These are phyloP conservation scores for Dipteronia sinensis DNA, from an alignment of 345 rosid genomes.

Conservation along the genomic window DNA sequence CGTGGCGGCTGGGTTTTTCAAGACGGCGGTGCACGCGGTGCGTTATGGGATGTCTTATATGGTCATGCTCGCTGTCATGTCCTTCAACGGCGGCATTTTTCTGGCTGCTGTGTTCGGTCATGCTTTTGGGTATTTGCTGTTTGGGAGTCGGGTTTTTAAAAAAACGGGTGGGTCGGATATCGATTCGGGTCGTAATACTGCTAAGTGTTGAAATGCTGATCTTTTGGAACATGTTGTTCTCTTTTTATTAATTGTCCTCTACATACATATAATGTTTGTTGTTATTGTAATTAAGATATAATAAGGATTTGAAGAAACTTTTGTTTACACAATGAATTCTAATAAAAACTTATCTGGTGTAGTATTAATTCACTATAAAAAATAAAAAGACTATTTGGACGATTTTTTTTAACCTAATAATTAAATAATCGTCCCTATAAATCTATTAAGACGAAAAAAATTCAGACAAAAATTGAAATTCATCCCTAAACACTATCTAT, in stretches of 20 bases:
- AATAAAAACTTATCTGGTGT: background rate
- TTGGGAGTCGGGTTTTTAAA: slow-evolving; percentile 52
- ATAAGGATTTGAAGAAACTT: background rate
- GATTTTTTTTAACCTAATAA: no score
- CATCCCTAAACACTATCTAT: no score
- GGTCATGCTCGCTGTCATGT: slow-evolving; percentile 81
- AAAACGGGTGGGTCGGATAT: slow-evolving; percentile 36
- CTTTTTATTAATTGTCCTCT: background rate
- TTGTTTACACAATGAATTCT: background rate
- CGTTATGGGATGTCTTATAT: slow-evolving; percentile 62
- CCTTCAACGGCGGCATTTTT: slow-evolving; percentile 79
- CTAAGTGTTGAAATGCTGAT: slow-evolving; percentile 11
- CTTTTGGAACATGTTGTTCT: background rate
- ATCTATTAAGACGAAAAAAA: no score
- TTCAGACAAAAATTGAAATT: no score
- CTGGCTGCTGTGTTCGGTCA: slow-evolving; percentile 69
- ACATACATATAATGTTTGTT: background rate
- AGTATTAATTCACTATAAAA: no score
- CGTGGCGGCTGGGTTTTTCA: slow-evolving; percentile 52
- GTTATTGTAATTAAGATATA: background rate
- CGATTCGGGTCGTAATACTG: background rate
- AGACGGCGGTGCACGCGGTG: slow-evolving; percentile 52
- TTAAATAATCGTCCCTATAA: no score
- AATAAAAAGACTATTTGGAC: no score
- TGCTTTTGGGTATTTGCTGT: slow-evolving; percentile 66